Conservation (phyloP, 768 basidiomycete genomes). For the Trametopsis cervina region DNA sequence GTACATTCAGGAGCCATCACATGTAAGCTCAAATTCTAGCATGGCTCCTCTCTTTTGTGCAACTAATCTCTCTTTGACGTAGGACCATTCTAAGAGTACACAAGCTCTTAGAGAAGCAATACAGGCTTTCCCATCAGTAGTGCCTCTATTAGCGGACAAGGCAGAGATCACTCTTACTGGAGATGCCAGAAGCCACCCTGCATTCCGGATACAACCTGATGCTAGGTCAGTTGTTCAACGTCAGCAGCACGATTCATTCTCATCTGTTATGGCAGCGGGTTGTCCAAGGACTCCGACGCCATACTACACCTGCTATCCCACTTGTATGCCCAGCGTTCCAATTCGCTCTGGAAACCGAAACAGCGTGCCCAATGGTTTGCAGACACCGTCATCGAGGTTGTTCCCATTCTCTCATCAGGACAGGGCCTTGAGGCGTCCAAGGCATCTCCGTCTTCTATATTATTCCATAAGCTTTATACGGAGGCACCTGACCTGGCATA, state of each 20-base stretch:
- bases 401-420: slow-evolving; percentile 28
- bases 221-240: slow-evolving; percentile 40
- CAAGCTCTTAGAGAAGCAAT: slow-evolving; percentile 70
- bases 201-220: slow-evolving; percentile 67
- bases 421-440: not conserved
- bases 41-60: not conserved
- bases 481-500: slow-evolving; percentile 31
- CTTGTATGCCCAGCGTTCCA: slow-evolving; percentile 78
- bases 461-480: slow-evolving; percentile 32
- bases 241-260: not conserved
- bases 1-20: slow-evolving; percentile 33
- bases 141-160: slow-evolving; percentile 82
- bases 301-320: slow-evolving; percentile 77
- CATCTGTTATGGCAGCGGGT: not conserved
- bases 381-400: slow-evolving; percentile 33
- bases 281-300: slow-evolving; percentile 12
- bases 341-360: slow-evolving; percentile 76
- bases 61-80: not conserved
- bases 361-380: slow-evolving; percentile 60
- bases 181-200: slow-evolving; percentile 49
- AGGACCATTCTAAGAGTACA: slow-evolving; percentile 57
- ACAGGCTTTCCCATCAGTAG: slow-evolving; percentile 69
- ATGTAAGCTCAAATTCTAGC: slow-evolving; percentile 26
- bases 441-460: slow-evolving; percentile 24
- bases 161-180: slow-evolving; percentile 60